Evolutionary conservation across 305 asterid species (phyloP).

Genomic region (Stenogyne calaminthoides): DNA sequence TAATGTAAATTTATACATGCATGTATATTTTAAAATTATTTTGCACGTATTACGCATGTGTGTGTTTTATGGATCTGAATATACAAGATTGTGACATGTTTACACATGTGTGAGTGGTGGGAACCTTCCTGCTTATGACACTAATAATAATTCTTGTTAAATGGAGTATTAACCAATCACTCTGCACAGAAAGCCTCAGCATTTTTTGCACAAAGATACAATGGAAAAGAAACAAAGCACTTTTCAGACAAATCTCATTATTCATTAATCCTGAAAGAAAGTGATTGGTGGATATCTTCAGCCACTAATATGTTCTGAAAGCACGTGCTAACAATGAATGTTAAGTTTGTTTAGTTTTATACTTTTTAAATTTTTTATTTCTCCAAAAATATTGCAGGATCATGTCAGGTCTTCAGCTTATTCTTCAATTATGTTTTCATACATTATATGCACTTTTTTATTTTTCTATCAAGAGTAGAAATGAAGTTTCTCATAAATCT

Average conservation of each 20-base stretch:
- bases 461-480: conserved; percentile 29
- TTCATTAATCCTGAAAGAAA: conserved; percentile 24
- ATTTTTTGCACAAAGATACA: conserved; percentile 25
- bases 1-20: no score
- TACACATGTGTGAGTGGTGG: not conserved
- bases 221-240: conserved; percentile 30
- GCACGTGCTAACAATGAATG: conserved; percentile 36
- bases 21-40: no score
- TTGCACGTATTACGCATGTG: not conserved
- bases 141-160: conserved; percentile 19
- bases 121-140: conserved; percentile 19
- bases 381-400: conserved; percentile 30
- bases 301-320: conserved; percentile 22
- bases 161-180: not conserved
- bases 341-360: conserved; percentile 21
- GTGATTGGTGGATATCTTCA: conserved; percentile 26
- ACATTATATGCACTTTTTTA: not conserved
- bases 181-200: not conserved
- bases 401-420: conserved; percentile 23
- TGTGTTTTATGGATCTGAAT: not conserved
- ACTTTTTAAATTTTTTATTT: conserved; percentile 32
- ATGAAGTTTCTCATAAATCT: conserved; percentile 39
- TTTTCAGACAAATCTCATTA: conserved; percentile 35
- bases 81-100: not conserved
- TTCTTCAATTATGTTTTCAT: not conserved